Percentiles rank a stretch among this genome's conserved stretches.
Conservation (phyloP, 441 rosid genomes). For the Pelargonium myrrhifolium region DNA sequence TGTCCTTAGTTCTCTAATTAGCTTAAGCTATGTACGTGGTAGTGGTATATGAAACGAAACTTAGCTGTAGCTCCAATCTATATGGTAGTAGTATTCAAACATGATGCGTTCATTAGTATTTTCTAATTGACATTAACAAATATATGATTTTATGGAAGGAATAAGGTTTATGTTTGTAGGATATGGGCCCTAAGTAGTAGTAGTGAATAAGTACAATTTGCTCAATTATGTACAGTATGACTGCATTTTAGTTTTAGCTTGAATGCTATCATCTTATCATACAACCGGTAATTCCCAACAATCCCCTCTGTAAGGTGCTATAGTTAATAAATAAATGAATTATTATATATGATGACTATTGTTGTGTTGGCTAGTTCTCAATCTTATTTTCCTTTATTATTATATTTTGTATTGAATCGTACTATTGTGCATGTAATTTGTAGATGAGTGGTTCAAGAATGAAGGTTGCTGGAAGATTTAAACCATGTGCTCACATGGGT, state of each 20-base stretch:
- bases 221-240: neutral
- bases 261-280: too few relatives aligned
- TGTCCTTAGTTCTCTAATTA: too few relatives aligned
- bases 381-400: neutral
- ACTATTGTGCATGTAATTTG: conserved; percentile 13
- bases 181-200: neutral
- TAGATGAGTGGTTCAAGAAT: conserved; percentile 98
- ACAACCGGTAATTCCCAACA: neutral
- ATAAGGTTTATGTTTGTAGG: neutral
- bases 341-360: neutral
- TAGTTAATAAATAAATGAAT: conserved; percentile 1
- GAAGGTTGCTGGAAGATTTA: conserved; percentile 95
- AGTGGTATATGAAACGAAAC: neutral
- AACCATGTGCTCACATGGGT: conserved; percentile 91
- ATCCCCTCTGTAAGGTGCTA: neutral
- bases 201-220: neutral
- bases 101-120: neutral
- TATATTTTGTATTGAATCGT: neutral
- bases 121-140: neutral
- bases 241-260: neutral
- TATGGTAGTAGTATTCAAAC: neutral
- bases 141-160: neutral
- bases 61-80: neutral
- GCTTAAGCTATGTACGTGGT: too few relatives aligned
- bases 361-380: neutral